Conservation (phyloP, 2,329 filamentous ascomycete species). For the Calonectria montana region DNA sequence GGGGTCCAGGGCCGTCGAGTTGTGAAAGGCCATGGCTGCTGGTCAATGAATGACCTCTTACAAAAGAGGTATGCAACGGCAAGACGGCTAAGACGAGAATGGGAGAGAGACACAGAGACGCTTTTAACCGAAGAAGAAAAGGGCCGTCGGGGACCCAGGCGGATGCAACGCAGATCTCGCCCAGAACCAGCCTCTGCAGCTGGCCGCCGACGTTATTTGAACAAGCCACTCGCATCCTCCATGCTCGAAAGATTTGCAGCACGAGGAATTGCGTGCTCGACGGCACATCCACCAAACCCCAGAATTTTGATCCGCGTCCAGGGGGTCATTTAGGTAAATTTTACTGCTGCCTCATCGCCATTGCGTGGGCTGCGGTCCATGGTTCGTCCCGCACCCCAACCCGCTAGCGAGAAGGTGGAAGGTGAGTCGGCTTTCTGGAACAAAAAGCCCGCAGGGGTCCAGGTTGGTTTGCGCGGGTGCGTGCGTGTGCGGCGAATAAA, state of each 20-base stretch:
- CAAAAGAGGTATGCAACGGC: not conserved
- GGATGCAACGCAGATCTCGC: not conserved
- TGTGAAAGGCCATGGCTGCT: slow-evolving; percentile 23
- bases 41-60: not conserved
- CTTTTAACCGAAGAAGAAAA: not conserved
- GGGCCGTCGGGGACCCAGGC: not conserved
- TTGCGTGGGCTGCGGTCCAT: not conserved
- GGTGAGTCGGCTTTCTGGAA: slow-evolving; percentile 14
- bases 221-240: not conserved
- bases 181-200: not conserved
- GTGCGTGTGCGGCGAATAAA: not conserved
- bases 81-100: not conserved
- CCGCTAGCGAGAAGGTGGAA: slow-evolving; percentile 22
- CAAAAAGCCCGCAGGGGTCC: not conserved
- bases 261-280: slow-evolving; percentile 44
- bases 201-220: slow-evolving; percentile 18
- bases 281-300: slow-evolving; percentile 34
- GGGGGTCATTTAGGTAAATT: slow-evolving; percentile 21
- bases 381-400: slow-evolving; percentile 3
- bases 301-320: slow-evolving; percentile 16
- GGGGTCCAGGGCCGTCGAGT: slow-evolving; percentile 20
- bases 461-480: not conserved
- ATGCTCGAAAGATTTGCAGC: slow-evolving; percentile 19
- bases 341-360: not conserved
- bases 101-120: not conserved